Evolutionary conservation across 2,329 filamentous ascomycete species (phyloP), one percentile per base, ranked within the genome.

Genomic region (Microthyrium microscopicum): DNA sequence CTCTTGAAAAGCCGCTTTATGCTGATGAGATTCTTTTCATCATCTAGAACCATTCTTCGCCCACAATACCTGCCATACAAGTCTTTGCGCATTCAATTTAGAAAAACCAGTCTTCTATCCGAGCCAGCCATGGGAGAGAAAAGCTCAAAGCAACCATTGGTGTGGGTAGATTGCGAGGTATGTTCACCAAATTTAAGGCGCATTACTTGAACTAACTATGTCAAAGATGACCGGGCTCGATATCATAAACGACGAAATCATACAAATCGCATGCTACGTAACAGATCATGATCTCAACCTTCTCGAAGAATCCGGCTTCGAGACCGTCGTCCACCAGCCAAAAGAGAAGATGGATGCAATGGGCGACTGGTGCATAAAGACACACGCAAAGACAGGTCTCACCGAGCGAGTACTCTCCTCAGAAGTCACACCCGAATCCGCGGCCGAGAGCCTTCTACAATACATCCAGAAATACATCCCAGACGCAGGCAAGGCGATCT

Each of bases 251-350:
- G 87, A 95, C 50, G 74, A 76, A 36, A 89, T 95, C 48, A 73
- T 95, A 49, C 84, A 92, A 47, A 78, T 95, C 37, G 87, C 78
- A 55, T 94, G 85, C 59, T 77, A 91, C 55, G 70, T 98, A 51
- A 98, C 89, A 5, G 79, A 85, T 44, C 68, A 73, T 34, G 63
- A 83, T 40, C 69, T 98, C 15, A 68, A 80, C 37, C 54, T 91
- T 21, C 57, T 92, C 18, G 83, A 93, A 39, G 60, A 73, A 17
- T 53, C 65, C 20, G 87, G 87, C 43, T 93, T 79, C 64, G 81
- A 91, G 48, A 70, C 69, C 19, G 64, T 87, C 29, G 68, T 98
- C 37, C 77, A 87, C 51, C 80, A 81, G 46, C 63, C 73, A 1
- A 63, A 73, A 46, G 62, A 70, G 34, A 68, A 71, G 26, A 71